Evolutionary conservation across 2,329 filamentous ascomycete genomes (phyloP), one percentile per base, ranked within the genome.

Genomic region (Ophiostoma novo-ulmi): DNA sequence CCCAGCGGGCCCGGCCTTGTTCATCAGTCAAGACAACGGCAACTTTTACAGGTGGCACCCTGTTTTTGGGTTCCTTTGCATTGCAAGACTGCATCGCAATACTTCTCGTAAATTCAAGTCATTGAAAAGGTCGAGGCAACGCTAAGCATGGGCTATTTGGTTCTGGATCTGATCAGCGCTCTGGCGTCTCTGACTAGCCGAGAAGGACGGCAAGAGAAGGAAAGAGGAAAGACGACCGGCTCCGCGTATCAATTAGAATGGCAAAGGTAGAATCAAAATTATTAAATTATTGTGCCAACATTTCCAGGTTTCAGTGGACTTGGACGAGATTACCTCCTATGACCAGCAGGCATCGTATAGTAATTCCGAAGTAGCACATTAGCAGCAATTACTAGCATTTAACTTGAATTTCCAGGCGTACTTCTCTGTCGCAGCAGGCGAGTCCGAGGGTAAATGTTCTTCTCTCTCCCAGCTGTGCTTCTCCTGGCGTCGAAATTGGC

Each of bases 161-260:
- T 58, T 70, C 69, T 70, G 64, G 64, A 63, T 55, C 48, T 26
- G 69, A 70, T 70, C 69, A 36, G 63, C 69, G 44, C 41, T 13
- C 35, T 22, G n/a, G 26, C 36, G 41, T 36, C 14, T 13, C 5
- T 36, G n/a, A 31, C 1, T 11, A 26, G 58, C 58, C 31, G 8
- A 39, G 8, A 39, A 39, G 38, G 44, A 20, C n/a, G 20, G 17
- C 52, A 26, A 10, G n/a, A 10, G 5, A 10, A 26, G 52, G 52
- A 26, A 58, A 11, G 10, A 26, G 52, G 52, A 26, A 31, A 26
- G 52, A 11, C n/a, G 52, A 58, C 52, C 52, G 52, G 52, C 13
- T 58, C 52, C 52, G 52, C 52, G 52, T 58, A n/a, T 44, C 20
- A 20, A 17, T 48, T 48, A 20, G 17, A 2, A 22, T 22, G n/a